Percentiles rank a stretch among this genome's conserved stretches.
Evolutionary conservation across 139 green algal species (phyloP).

Genomic region (Yamagishiella unicocca): DNA sequence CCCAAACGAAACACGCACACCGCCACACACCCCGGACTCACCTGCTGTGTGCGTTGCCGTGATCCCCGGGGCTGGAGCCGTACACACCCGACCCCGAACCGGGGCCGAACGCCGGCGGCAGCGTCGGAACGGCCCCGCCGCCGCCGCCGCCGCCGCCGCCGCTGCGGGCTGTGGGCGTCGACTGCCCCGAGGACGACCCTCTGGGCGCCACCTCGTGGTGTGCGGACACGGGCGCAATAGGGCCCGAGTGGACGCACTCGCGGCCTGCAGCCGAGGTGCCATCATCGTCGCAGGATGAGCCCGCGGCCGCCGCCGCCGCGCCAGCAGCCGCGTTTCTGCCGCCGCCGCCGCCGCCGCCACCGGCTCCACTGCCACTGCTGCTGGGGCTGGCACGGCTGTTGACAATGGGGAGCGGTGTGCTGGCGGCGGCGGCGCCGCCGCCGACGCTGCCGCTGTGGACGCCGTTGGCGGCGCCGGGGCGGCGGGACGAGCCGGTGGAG

Average conservation of each 20-base stretch:
- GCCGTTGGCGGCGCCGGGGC: neutral
- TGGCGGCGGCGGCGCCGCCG: too few relatives aligned
- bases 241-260: neutral
- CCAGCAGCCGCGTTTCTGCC: neutral
- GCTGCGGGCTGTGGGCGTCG: slow-evolving; percentile 12
- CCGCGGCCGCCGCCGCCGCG: neutral
- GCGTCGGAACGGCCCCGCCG: neutral
- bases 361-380: neutral
- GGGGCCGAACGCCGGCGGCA: neutral
- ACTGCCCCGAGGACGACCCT: neutral
- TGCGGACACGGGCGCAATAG: neutral
- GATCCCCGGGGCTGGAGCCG: too few relatives aligned
- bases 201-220: neutral
- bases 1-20: too few relatives aligned
- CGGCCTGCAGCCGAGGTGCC: neutral
- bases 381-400: neutral
- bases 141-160: neutral
- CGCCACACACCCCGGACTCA: neutral
- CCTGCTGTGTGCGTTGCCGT: neutral
- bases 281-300: too few relatives aligned
- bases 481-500: neutral
- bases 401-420: neutral
- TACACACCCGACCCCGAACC: too few relatives aligned
- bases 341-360: neutral
- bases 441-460: neutral